phyloP scores from a whole-genome alignment of 2,329 filamentous ascomycete genomes.

The Colletotrichum magnum region DNA sequence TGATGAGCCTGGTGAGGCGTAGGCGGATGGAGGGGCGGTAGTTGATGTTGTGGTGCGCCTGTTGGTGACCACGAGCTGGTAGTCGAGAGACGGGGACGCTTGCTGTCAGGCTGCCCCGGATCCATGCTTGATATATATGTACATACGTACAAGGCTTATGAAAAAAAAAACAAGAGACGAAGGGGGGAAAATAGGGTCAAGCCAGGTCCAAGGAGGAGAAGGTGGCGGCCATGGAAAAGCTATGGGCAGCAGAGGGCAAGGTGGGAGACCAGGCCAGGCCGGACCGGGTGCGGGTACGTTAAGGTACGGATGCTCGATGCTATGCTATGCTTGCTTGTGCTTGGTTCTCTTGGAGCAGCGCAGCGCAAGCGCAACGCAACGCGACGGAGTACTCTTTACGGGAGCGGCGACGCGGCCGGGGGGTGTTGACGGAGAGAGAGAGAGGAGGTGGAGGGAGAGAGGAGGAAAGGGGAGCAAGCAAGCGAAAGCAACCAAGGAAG shows the following conservation, averaged over 20 bases:
- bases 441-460: neutral
- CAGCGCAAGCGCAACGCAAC: constrained; percentile 29
- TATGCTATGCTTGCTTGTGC: constrained; percentile 29
- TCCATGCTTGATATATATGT: constrained; percentile 71
- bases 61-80: constrained; percentile 59
- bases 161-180: constrained; percentile 41
- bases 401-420: constrained; percentile 24
- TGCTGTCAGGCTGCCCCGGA: constrained; percentile 69
- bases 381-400: constrained; percentile 4
- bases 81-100: constrained; percentile 69
- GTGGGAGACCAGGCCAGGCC: constrained; percentile 23
- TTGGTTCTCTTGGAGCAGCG: constrained; percentile 17
- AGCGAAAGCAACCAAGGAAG: constrained; percentile 23
- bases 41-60: constrained; percentile 60
- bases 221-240: constrained; percentile 51
- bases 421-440: neutral
- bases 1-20: constrained; percentile 50
- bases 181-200: constrained; percentile 42
- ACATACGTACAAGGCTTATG: constrained; percentile 50
- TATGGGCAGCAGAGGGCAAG: constrained; percentile 46
- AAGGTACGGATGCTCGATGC: constrained; percentile 18
- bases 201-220: constrained; percentile 40
- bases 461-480: constrained; percentile 14
- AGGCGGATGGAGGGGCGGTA: constrained; percentile 63
- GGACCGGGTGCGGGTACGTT: constrained; percentile 9